These are phyloP conservation scores for Proteromonas lacertae DNA, from an alignment of 352 stramenopile species.

Conservation along the genomic window DNA sequence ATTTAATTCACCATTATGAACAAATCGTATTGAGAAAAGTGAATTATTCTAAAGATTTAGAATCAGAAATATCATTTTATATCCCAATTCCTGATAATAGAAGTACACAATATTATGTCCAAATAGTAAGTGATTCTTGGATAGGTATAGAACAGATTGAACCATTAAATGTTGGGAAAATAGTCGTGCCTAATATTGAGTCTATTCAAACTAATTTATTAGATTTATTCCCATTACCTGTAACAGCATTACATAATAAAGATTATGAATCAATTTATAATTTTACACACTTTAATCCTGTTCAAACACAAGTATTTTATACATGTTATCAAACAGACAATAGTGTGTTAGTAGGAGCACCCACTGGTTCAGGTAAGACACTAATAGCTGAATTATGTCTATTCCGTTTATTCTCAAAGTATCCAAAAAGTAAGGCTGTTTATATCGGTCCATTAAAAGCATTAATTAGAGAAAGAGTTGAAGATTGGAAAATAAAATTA, in stretches of 20 bases:
- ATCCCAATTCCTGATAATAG: conserved; percentile 70
- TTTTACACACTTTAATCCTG: conserved; percentile 38
- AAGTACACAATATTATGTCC: conserved; percentile 63
- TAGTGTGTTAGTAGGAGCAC: conserved; percentile 74
- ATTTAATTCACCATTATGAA: conserved; percentile 65
- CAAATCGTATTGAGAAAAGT: conserved; percentile 39
- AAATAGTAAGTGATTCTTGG: conserved; percentile 69
- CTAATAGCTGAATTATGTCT: conserved; percentile 81
- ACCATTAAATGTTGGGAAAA: conserved; percentile 26
- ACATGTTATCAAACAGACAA: conserved; percentile 73
- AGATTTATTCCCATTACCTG: conserved; percentile 63
- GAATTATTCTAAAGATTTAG: conserved; percentile 5
- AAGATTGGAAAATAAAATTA: too few species aligned
- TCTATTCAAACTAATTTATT: conserved; percentile 44
- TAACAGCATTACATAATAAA: conserved; percentile 48
- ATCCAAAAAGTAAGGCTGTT: conserved; percentile 31
- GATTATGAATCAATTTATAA: conserved; percentile 53
- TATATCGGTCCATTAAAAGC: conserved; percentile 92
- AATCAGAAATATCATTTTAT: conserved; percentile 27
- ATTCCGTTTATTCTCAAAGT: conserved; percentile 47
- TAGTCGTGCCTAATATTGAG: conserved; percentile 13
- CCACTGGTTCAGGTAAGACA: conserved; percentile 68
- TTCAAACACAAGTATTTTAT: conserved; percentile 93
- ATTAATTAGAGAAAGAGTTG: conserved; percentile 66
- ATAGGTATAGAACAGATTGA: conserved; percentile 62